Evolutionary conservation across 2,329 filamentous ascomycete species (phyloP), one percentile per base, ranked within the genome.

Genomic region (Gnomoniopsis sp.): DNA sequence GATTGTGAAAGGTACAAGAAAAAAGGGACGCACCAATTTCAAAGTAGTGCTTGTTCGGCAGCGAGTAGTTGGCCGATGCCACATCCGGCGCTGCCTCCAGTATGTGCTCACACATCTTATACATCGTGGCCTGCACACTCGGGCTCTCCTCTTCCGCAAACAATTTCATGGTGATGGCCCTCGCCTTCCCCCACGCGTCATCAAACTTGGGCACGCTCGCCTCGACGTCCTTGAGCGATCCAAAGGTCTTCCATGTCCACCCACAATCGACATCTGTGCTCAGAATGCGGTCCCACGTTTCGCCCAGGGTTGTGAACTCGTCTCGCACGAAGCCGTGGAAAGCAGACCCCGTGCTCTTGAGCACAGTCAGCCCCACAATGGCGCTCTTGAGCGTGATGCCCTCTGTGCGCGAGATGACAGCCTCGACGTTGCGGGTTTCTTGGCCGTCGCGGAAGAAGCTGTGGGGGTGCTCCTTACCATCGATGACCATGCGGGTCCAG

Each of bases 11-110:
- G 2, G 1, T 22, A 59, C 48, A n/a, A 30, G n/a, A 6, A 41
- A 15, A 6, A 17, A n/a, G 33, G 2, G 48, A 79, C 88, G 77
- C 78, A 91, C 87, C 89, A 74, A 98, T 88, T 76, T 98, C 93
- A 71, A 98, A 98, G 78, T 97, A 98, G 77, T 99, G 95, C 80
- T 97, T 98, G 81, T 99, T 99, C 12, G 95, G 95, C 69, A 99
- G 81, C 10, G 88, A 81, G 72, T 97, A 98, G 67, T 88, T 84
- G 46, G 95, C 90, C 22, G 82, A 80, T 48, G 88, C 84, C 22
- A 92, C 83, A 63, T 87, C 79, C 15, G 91, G 88, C 23, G 87
- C 89, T 22, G 81, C 85, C 10, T 84, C 88, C 55, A 99, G 80
- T 65, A 99, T 96, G 73, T 88, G 80, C 73, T 93, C 89, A 67